phyloP scores from a whole-genome alignment of 73 alveolate species.

The Paramecium octaurelia region DNA sequence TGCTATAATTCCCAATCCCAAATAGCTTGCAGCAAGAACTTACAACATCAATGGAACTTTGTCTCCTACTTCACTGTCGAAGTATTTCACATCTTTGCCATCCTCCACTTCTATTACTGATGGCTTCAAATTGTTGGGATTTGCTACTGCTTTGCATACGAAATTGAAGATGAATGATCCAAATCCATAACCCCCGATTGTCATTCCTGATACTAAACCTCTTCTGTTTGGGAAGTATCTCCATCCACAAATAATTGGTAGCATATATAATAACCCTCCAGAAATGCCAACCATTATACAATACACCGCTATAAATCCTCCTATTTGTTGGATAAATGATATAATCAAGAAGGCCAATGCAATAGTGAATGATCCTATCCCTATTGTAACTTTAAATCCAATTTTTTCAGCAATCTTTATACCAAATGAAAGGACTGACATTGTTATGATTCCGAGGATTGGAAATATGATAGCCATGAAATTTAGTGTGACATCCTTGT shows the following conservation, averaged over 20 bases:
- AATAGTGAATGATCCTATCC: not conserved
- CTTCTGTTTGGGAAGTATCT: conserved; percentile 60
- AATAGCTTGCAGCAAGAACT: conserved; percentile 1
- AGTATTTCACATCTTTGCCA: conserved; percentile 22
- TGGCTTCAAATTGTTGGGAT: not conserved
- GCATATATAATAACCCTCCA: conserved; percentile 51
- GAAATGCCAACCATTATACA: conserved; percentile 52
- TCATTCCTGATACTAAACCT: conserved; percentile 61
- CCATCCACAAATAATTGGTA: conserved; percentile 64
- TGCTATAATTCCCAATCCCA: not conserved
- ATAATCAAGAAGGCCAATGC: conserved; percentile 13
- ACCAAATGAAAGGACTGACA: conserved; percentile 34
- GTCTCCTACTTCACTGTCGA: not conserved
- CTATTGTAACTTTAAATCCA: conserved; percentile 5
- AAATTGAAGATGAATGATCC: conserved; percentile 65
- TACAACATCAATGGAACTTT: conserved; percentile 9
- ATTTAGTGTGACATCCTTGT: not conserved
- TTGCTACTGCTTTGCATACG: conserved; percentile 35
- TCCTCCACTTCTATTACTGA: not conserved
- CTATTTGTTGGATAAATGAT: not conserved
- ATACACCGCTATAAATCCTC: conserved; percentile 10
- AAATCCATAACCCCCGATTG: conserved; percentile 64
- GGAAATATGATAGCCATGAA: conserved; percentile 34
- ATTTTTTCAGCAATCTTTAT: conserved; percentile 32
- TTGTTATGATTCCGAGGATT: not conserved